Percentiles rank a stretch among this genome's conserved stretches.
Conservation (phyloP, 2,329 filamentous ascomycete species). For the Colletotrichum shisoi region DNA sequence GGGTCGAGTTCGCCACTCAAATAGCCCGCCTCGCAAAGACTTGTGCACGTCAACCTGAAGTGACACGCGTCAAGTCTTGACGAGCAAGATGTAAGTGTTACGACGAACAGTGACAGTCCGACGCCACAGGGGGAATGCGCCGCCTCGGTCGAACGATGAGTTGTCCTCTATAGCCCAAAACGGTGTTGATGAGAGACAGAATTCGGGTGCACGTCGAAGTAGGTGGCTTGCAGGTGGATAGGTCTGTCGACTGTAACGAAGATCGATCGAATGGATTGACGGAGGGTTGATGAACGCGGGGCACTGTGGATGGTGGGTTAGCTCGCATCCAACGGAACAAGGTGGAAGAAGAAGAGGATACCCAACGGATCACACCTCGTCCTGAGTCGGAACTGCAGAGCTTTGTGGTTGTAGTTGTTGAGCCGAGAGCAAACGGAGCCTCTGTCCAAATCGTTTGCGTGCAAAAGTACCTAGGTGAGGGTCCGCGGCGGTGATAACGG, state of each 20-base stretch:
- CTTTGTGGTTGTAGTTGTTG: not conserved
- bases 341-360: not conserved
- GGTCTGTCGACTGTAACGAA: not conserved
- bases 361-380: not conserved
- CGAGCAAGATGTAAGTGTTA: slow-evolving; percentile 3
- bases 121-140: not conserved
- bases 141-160: not conserved
- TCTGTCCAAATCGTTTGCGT: not conserved
- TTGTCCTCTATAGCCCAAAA: no score
- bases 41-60: not conserved
- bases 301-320: not conserved
- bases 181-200: not conserved
- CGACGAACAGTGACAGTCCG: not conserved
- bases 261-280: not conserved
- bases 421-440: slow-evolving; percentile 3
- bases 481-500: slow-evolving; percentile 1
- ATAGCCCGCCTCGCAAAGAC: not conserved
- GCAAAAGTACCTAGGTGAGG: not conserved
- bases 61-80: not conserved
- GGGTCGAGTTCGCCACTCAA: not conserved
- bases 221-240: not conserved
- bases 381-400: not conserved
- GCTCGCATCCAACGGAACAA: not conserved
- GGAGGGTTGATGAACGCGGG: not conserved
- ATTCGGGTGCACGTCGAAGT: no score